Evolutionary conservation across 768 basidiomycete species (phyloP), one percentile per base, ranked within the genome.

Genomic region (Boletus rubroflammeus): DNA sequence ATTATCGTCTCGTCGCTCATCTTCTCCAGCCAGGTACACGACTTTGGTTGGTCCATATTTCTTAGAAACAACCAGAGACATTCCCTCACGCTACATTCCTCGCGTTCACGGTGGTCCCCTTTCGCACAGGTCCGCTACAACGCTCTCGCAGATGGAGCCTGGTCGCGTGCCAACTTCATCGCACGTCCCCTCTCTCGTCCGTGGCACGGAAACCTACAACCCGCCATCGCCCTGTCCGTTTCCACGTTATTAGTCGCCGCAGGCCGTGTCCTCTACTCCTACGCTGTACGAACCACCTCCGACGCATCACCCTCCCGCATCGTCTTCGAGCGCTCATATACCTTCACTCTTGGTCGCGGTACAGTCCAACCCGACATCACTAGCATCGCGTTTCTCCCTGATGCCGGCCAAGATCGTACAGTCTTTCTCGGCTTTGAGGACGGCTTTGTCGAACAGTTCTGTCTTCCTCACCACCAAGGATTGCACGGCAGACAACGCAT

Each of bases 161-260:
- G 88, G 88, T 57, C 70, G 4, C 65, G 60, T 21, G 65, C 66
- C 39, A 62, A 71, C 42, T 87, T 87, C 54, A 69, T 86, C 21
- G 85, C 86, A 4, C 79, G 85, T 2, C 87, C 86, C 2, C 74
- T 90, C 9, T 80, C 83, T 21, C 72, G 73, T 25, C 76, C 78
- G 10, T 90, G 87, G 87, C 14, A 60, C 6, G 75, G 73, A 23
- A 86, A 79, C 60, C 67, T 78, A 5, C 84, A 81, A 53, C 84
- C 88, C 5, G 61, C 75, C 13, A 64, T 90, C 35, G 79, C 83
- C 26, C 75, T 84, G 53, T 84, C 76, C 51, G 51, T 69, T 17
- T 80, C 80, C 26, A 74, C 83, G 8, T 71, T 90, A 2, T 55
- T 87, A 35, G 78, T 89, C 40, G 85, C 81, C 14, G 81, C 85